Evolutionary conservation across 1,284 basidiomycete species (phyloP), one percentile per base, ranked within the genome.

Genomic region (Takashimella koratensis): DNA sequence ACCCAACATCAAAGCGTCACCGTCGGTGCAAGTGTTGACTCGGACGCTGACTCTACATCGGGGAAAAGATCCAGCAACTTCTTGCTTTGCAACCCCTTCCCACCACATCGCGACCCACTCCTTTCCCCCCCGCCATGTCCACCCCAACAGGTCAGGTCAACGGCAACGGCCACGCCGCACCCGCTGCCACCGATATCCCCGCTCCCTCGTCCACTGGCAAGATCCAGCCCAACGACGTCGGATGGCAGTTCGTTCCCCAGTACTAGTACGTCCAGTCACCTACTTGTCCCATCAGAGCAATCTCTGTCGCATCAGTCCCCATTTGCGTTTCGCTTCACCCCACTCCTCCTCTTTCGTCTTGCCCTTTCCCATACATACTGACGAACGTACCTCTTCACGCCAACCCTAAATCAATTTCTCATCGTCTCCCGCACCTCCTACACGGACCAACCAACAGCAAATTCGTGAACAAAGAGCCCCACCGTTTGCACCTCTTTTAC

Each of bases 401-500:
- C n/a, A n/a, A n/a, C n/a, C n/a, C n/a, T n/a, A n/a, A n/a, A 25
- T n/a, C 22, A 22, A 16, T 16, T 25, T 27, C 19, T n/a, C 11
- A n/a, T n/a, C n/a, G n/a, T n/a, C n/a, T n/a, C n/a, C n/a, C n/a
- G n/a, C n/a, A n/a, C n/a, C n/a, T n/a, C n/a, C n/a, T n/a, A n/a
- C n/a, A n/a, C n/a, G n/a, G n/a, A n/a, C n/a, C n/a, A n/a, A n/a
- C 16, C 10, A 36, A 20, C 68, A 80, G 80, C 80, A 94, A 90
- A 69, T 94, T 91, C 81, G 89, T 97, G 76, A 96, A 98, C 84
- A 94, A 97, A 79, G 86, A 95, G 62, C 95, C 95, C 61, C 82
- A 88, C 78, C 88, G 92, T 74, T 84, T 98, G 64, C 95, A 98
- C 79, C 95, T 93, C 79, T 98, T 98, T 81, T 99, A 98, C 82